Base-by-base conservation (phyloP, 2,329 filamentous ascomycete species). In the Lasiodiplodia gonubiensis region DNA sequence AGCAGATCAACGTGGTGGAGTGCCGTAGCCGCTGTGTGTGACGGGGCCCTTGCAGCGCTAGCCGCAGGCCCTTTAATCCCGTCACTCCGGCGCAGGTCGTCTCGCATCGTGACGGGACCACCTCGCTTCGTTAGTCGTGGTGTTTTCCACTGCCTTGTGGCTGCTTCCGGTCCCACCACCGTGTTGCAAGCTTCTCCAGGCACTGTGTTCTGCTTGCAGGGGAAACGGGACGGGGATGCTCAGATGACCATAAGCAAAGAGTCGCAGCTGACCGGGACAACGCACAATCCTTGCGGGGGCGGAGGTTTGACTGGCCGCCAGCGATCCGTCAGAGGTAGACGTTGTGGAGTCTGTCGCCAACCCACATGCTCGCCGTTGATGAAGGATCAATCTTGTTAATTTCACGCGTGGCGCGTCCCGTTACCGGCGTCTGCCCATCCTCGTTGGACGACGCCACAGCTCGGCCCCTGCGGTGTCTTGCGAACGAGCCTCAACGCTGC, bases 1-100 rank as follows among this genome's bases (percentile, higher is more conserved):
- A n/a, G 57, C 57, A 33, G 57, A 61, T 61, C 57, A 61, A 49
- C 57, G 57, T 61, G 57, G 57, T 61, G 25, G 39, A 60, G 55
- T 33, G 16, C 18, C 42, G 42, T n/a, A 27, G 53, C 35, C 23
- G 53, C 16, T 57, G 53, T 57, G 53, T 57, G 53, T 57, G 53
- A 57, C n/a, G 53, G 23, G 33, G n/a, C 53, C 54, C 35, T 37
- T 61, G 57, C 39, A 49, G 35, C 54, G 37, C 54, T 16, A 42
- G 35, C n/a, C 30, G 18, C 18, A 55, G 33, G 53, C 30, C 53
- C 53, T 55, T 55, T 55, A 27, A n/a, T 35, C 30, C 30, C 53
- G 33, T 35, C 30, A 18, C 30, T 23, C 30, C 10, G 30, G 30
- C 53, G 12, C 54, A 42, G 23, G 8, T 23, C 30, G 54, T 59